Evolutionary conservation across 192 early-diverging fungal species (phyloP).

Genomic region (Coemansia sp.): DNA sequence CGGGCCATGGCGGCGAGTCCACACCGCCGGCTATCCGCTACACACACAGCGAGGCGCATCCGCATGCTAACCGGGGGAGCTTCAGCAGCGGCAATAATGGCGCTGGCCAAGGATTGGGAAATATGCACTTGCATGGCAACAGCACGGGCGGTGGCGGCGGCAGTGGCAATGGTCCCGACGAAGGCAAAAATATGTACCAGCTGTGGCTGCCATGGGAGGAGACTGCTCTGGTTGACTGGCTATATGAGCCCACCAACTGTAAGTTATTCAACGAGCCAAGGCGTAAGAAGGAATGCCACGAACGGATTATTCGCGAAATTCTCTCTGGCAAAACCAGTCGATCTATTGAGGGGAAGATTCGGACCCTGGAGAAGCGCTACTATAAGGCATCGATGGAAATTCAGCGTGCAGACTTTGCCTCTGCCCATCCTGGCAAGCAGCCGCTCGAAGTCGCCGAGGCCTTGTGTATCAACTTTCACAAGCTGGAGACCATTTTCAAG

Average conservation of each 20-base stretch:
- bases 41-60: slow-evolving; percentile 29
- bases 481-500: slow-evolving; percentile 43
- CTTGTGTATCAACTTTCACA: slow-evolving; percentile 39
- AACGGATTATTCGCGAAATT: slow-evolving; percentile 47
- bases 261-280: slow-evolving; percentile 49
- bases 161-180: background rate
- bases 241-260: slow-evolving; percentile 44
- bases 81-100: slow-evolving; percentile 16
- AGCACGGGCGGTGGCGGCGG: background rate
- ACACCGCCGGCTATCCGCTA: slow-evolving; percentile 37
- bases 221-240: slow-evolving; percentile 43
- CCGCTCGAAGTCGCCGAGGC: slow-evolving; percentile 43
- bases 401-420: slow-evolving; percentile 27
- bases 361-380: slow-evolving; percentile 49
- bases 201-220: slow-evolving; percentile 54
- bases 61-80: background rate
- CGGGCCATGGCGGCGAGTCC: slow-evolving; percentile 2
- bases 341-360: slow-evolving; percentile 52
- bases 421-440: slow-evolving; percentile 31
- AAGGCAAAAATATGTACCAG: slow-evolving; percentile 28
- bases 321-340: slow-evolving; percentile 49
- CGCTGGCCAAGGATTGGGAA: background rate
- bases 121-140: background rate
- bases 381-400: slow-evolving; percentile 30
- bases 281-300: slow-evolving; percentile 53